These are phyloP conservation scores for grape (Vitis vinifera) DNA, from an alignment of 164 flowering plant species.

Conservation along the genomic window DNA sequence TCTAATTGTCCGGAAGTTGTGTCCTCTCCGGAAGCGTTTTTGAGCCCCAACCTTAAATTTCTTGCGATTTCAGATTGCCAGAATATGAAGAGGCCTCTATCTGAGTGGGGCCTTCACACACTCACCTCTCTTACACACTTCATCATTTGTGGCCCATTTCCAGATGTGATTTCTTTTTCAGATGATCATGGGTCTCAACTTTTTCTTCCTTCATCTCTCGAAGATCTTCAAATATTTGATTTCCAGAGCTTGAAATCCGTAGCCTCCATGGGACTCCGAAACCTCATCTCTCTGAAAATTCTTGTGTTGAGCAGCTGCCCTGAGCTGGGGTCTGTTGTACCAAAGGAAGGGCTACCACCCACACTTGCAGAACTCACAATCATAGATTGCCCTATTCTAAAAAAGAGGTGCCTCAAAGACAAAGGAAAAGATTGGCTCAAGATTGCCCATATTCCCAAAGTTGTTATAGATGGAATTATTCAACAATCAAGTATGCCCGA, in stretches of 20 bases:
- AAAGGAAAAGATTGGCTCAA: slow-evolving; percentile 12
- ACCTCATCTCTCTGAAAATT: not conserved
- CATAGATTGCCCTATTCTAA: not conserved
- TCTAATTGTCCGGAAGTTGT: no score
- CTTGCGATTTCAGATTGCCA: no score
- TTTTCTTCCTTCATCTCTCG: no score
- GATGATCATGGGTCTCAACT: no score
- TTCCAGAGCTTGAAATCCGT: no score
- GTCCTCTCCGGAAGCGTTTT: no score
- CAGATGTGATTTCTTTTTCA: no score
- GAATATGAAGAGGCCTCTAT: not conserved
- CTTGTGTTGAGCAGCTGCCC: not conserved
- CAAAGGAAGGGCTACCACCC: slow-evolving; percentile 8
- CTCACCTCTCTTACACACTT: not conserved
- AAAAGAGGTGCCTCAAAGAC: not conserved
- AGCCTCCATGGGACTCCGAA: not conserved
- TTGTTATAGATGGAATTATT: no score
- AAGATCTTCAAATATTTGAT: no score
- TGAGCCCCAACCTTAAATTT: no score
- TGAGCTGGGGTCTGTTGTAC: not conserved
- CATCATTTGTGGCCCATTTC: no score
- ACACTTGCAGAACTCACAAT: not conserved
- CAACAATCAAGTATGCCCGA: no score
- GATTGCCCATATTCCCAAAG: slow-evolving; percentile 7
- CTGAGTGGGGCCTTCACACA: not conserved